Base-by-base conservation (phyloP, 768 basidiomycete genomes). In the Imleria badia region DNA sequence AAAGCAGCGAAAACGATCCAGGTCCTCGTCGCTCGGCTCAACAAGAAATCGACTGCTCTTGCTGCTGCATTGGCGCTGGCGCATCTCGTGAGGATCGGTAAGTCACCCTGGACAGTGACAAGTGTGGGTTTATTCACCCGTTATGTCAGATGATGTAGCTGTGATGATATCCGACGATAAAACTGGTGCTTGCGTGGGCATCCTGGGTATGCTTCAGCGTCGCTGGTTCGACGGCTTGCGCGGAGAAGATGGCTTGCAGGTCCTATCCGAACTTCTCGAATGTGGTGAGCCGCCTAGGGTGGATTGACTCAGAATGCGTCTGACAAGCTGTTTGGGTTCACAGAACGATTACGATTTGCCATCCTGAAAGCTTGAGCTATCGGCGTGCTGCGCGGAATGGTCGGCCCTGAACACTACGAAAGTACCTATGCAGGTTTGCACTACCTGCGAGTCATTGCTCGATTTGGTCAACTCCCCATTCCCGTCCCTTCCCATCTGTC, bases 151-250 rank as follows among this genome's bases (percentile, higher is more conserved):
- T 20, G 57, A 58, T 13, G 48, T 70, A 3, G 57, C 58, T 10
- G 11, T 31, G 2, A 38, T 60, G 41, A 40, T 62, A 2, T 55
- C 51, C 17, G 35, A 49, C 3, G 42, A 57, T 5, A n/a, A 48
- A 11, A 43, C 45, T 1, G 52, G 56, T 19, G 59, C 51, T 13
- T 29, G 45, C 12, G 20, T 0, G 23, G 44, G 43, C 14, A 60
- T 70, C 31, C 7, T 65, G 22, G 30, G 39, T 8, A 70, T 69
- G 67, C 48, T 69, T 30, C 52, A 30, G 43, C 59, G 57, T 45
- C 58, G 66, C 39, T 66, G 68, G 66, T 69, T 70, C n/a, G 67
- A 70, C 19, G 66, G 59, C 11, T 14, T 56, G n/a, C 54, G 48
- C 1, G 66, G 66, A 34, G 68, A 68, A 58, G 68, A 69, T 26